Evolutionary conservation across 345 rosid species (phyloP).

Genomic region (Eucalyptus decipiens): DNA sequence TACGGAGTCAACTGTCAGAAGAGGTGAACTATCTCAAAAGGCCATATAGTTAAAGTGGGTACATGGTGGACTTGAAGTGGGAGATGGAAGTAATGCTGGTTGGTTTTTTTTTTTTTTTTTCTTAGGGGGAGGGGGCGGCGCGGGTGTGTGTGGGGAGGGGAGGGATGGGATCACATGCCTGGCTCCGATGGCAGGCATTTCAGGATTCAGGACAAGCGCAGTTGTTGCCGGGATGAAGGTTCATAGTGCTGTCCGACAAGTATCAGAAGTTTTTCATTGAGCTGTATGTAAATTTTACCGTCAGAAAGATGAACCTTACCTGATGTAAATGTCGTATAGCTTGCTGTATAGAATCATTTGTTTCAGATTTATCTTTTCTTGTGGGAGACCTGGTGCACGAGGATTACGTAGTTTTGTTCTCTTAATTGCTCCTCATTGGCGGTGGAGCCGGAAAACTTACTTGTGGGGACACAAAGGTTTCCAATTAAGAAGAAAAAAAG

Average conservation of each 20-base stretch:
- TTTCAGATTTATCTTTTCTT: neutral
- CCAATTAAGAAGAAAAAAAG: neutral
- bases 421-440: neutral
- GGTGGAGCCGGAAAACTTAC: neutral
- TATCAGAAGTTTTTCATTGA: neutral
- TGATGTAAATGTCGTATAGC: neutral
- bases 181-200: neutral
- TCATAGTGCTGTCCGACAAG: neutral
- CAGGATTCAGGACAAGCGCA: neutral
- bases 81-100: neutral
- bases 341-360: neutral
- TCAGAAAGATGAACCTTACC: neutral
- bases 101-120: no score
- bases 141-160: no score
- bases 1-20: neutral
- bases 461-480: neutral
- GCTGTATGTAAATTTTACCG: neutral
- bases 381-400: neutral
- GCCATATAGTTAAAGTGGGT: neutral
- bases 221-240: neutral
- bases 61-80: neutral
- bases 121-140: no score
- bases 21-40: neutral
- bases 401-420: neutral
- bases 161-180: neutral